phyloP scores from a whole-genome alignment of 768 basidiomycete genomes.

The Serpula lacrymans region DNA sequence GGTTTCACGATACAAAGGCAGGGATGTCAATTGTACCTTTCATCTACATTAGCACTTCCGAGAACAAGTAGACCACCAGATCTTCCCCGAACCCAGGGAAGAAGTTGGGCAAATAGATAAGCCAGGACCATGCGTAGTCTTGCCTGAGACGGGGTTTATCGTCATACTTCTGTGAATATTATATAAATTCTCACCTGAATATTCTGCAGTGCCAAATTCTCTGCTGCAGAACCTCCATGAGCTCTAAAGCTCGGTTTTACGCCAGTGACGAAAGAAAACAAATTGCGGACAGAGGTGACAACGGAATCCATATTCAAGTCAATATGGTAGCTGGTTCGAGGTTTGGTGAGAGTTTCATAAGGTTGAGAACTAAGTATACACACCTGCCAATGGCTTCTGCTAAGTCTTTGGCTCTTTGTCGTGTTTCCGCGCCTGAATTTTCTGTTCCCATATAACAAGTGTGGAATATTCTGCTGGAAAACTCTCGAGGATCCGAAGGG shows the following conservation, averaged over 20 bases:
- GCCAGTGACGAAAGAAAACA: conserved; percentile 83
- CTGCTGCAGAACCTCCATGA: conserved; percentile 82
- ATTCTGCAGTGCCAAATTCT: conserved; percentile 96
- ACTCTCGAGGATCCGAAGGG: conserved; percentile 85
- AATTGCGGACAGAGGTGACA: conserved; percentile 76
- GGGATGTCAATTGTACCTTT: conserved; percentile 67
- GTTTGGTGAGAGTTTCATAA: neutral
- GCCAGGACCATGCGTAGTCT: conserved; percentile 91
- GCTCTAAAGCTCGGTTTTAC: conserved; percentile 71
- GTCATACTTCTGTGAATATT: conserved; percentile 2
- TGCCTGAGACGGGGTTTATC: conserved; percentile 53
- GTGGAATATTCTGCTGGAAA: conserved; percentile 85
- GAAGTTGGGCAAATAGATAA: conserved; percentile 91
- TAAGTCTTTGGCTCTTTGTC: conserved; percentile 81
- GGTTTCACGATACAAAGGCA: neutral
- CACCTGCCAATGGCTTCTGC: conserved; percentile 89
- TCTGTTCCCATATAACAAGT: conserved; percentile 99
- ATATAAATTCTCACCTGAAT: conserved; percentile 63
- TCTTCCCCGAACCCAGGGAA: conserved; percentile 88
- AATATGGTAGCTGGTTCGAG: conserved; percentile 70
- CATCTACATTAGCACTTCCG: conserved; percentile 98
- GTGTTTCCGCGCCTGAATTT: conserved; percentile 87
- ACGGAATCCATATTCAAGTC: conserved; percentile 96
- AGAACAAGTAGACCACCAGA: conserved; percentile 86
- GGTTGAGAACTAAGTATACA: conserved; percentile 8